A percentile compares a stretch with the other conserved stretches of the same genome.
Evolutionary conservation across 768 basidiomycete species (phyloP).

Genomic region (Mycena polygramma): DNA sequence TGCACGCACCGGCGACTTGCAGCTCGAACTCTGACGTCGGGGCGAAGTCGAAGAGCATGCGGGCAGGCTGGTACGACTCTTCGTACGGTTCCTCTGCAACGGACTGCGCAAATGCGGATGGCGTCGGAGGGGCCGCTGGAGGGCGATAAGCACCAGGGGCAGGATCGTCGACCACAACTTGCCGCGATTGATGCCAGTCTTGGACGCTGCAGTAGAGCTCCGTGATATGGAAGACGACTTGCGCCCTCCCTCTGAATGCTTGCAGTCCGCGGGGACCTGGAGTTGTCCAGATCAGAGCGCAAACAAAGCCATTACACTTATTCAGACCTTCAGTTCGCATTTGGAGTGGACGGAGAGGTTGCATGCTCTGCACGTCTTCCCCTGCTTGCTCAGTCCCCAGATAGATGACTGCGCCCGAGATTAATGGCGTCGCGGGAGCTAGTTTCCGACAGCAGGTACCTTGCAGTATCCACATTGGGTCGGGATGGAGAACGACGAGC

Average conservation of each 20-base stretch:
- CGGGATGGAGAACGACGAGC: slow-evolving; percentile 88
- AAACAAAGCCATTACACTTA: slow-evolving; percentile 8
- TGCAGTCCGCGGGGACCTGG: slow-evolving; percentile 83
- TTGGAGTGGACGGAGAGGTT: slow-evolving; percentile 85
- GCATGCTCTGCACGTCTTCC: slow-evolving; percentile 86
- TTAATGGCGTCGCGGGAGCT: slow-evolving; percentile 19
- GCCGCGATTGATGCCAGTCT: slow-evolving; percentile 31
- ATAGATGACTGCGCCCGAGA: slow-evolving; percentile 72
- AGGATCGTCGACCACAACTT: not conserved
- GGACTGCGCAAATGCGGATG: slow-evolving; percentile 69
- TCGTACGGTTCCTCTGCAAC: slow-evolving; percentile 52
- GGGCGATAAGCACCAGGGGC: not conserved
- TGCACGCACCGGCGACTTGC: slow-evolving; percentile 67
- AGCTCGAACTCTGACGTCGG: slow-evolving; percentile 86
- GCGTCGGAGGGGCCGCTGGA: slow-evolving; percentile 51
- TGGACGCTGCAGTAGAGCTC: slow-evolving; percentile 42
- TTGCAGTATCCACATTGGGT: slow-evolving; percentile 87
- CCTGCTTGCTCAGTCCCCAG: slow-evolving; percentile 90
- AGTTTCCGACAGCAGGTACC: slow-evolving; percentile 51
- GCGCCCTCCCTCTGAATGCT: slow-evolving; percentile 47
- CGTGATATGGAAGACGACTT: slow-evolving; percentile 43
- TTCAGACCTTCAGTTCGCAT: slow-evolving; percentile 84
- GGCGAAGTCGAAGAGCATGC: slow-evolving; percentile 80
- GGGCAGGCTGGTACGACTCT: slow-evolving; percentile 65
- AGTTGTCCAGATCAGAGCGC: slow-evolving; percentile 6